Base-by-base conservation (phyloP, 495 filamentous ascomycete species). In the Xeromyces bisporus region DNA sequence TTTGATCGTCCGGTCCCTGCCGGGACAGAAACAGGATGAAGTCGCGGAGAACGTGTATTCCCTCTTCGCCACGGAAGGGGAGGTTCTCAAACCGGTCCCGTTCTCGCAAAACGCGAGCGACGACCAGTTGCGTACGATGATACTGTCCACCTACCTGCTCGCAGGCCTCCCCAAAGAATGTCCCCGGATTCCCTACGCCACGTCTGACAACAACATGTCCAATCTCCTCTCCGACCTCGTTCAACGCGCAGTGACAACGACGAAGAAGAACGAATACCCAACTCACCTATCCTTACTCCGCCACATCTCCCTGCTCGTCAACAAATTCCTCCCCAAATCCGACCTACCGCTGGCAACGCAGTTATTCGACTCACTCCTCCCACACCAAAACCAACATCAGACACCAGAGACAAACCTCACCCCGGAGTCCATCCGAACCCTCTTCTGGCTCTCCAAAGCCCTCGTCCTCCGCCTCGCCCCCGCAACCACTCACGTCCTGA, bases 71-170 rank as follows among this genome's bases (percentile, higher is more conserved):
- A 12, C 43, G 2, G n/a, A n/a, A n/a, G 31, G 51, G 10, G 46
- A 47, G 8, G 46, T 40, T 3, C 64, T 59, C 23, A 28, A 32
- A 5, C 53, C 58, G 8, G 50, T 66, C 7, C 59, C 58, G 7
- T 63, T 64, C 33, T 34, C 51, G 2, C 40, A 54, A 9, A 42
- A 42, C 9, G 18, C 48, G 13, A 50, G 27, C 17, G 42, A 53
- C 23, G 40, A 60, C 20, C 55, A 63, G 25, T 47, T 48, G 11
- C 54, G 59, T 8, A 67, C 62, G 2, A 62, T 75, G 38, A 64
- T 79, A 18, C 43, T 79, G 7, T 74, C 74, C 8, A 69, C 73
- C 3, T 67, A 68, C 42, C 47, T 76, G 5, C 55, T 80, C 3
- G 73, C 75, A 6, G 73, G 68, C 5, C 38, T 79, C 4, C 60